Evolutionary conservation across 768 basidiomycete genomes (phyloP), one percentile per base, ranked within the genome.

Genomic region (Lactarius tabidus): DNA sequence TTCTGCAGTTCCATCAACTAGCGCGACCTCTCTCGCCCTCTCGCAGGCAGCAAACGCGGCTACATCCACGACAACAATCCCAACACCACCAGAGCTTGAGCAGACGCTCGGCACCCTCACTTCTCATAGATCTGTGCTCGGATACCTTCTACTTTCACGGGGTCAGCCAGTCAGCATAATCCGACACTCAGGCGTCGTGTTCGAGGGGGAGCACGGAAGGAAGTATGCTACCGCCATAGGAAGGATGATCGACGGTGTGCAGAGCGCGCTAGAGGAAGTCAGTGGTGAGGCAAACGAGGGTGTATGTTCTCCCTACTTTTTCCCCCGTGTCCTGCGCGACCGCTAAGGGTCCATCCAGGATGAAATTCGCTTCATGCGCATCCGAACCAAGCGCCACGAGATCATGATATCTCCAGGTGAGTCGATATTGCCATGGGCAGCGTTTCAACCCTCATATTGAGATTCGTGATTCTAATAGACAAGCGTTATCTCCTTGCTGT

Each of bases 321-420:
- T 59, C 41, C 57, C 15, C 20, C 39, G 55, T 45, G 36, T 35
- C 23, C 12, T 5, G 20, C 59, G 36, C 57, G 26, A 4, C 33
- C 29, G 31, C 63, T 54, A 57, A 63, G 38, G 48, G 45, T 51
- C 26, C 29, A 51, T 51, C 3, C 69, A 95, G 93, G 94, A 95
- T 73, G 89, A 92, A 29, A 81, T 96, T 53, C 84, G 85, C 65
- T 92, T 96, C 71, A 86, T 97, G 84, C 80, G 94, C 64, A 93
- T 96, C 77, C 84, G 95, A 57, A 96, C 95, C 64, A 91, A 85
- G 73, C 83, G 90, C 59, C 95, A 97, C 74, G 95, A 96, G 72
- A 79, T 97, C 63, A 91, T 97, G 89, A 94, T 97, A 66, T 92
- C 95, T 2, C 95, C 95, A 63, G 91, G 95, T 93, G 60, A 33